A percentile compares a stretch with the other conserved stretches of the same genome.
phyloP scores from a whole-genome alignment of 345 rosid genomes.

The Moringa oleifera region DNA sequence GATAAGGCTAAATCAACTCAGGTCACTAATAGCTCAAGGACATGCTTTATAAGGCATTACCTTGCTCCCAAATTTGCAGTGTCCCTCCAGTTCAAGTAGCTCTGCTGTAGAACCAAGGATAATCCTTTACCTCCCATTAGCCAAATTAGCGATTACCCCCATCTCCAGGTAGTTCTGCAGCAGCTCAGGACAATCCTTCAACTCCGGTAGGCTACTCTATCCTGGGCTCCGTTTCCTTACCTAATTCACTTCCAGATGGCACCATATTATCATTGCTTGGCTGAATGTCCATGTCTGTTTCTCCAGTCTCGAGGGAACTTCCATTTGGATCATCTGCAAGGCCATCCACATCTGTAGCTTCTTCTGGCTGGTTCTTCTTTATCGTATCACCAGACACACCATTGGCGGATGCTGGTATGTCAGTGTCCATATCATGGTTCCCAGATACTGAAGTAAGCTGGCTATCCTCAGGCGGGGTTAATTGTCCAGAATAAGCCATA shows the following conservation, averaged over 20 bases:
- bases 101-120: no score
- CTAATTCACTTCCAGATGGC: conserved; percentile 21
- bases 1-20: no score
- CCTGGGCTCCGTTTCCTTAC: conserved; percentile 8
- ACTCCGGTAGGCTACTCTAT: no score
- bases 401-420: conserved; percentile 27
- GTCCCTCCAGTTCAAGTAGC: no score
- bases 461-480: conserved; percentile 8
- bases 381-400: conserved; percentile 16
- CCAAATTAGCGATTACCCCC: no score
- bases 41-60: no score
- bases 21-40: no score
- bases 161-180: no score
- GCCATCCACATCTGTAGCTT: conserved; percentile 27
- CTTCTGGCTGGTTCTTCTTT: conserved; percentile 20
- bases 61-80: no score
- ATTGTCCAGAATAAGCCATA: conserved; percentile 27
- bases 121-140: no score
- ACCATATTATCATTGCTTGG: conserved; percentile 7
- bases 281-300: conserved; percentile 14
- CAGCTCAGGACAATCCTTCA: no score
- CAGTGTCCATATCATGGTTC: conserved; percentile 29
- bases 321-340: conserved; percentile 25
- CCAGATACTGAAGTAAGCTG: conserved; percentile 14
- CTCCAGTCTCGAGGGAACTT: conserved; percentile 15